phyloP scores from a whole-genome alignment of 1,139 yeast species.

The Chernovozyma sophiae-reginae region DNA sequence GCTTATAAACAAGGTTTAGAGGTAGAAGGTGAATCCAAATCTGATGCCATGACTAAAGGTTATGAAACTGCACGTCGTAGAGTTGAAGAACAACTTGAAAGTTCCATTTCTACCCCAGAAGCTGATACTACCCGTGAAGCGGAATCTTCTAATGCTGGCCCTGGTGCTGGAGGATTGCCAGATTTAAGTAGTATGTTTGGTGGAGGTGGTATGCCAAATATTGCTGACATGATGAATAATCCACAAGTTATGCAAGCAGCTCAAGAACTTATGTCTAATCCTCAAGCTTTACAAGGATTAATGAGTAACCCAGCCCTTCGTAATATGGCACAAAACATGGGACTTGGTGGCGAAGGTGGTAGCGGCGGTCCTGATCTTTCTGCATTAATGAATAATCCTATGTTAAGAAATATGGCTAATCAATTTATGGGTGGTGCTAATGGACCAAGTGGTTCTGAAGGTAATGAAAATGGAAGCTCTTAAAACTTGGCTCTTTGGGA shows the following conservation, averaged over 20 bases:
- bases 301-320: constrained; percentile 78
- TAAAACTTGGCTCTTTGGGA: too few species aligned
- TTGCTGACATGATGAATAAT: constrained; percentile 69
- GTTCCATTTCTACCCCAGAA: constrained; percentile 27
- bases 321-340: constrained; percentile 72
- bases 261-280: constrained; percentile 87
- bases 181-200: constrained; percentile 65
- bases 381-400: constrained; percentile 78
- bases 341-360: constrained; percentile 42
- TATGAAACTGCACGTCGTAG: constrained; percentile 89
- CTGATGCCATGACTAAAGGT: constrained; percentile 91
- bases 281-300: constrained; percentile 68
- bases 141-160: constrained; percentile 25
- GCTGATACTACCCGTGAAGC: constrained; percentile 18
- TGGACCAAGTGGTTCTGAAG: constrained; percentile 11
- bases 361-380: constrained; percentile 44
- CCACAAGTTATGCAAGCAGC: constrained; percentile 94
- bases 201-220: constrained; percentile 57
- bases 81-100: constrained; percentile 68
- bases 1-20: constrained; percentile 88
- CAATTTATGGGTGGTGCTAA: constrained; percentile 47
- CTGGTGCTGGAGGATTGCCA: constrained; percentile 66
- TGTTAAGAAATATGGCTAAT: constrained; percentile 63
- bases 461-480: constrained; percentile 1
- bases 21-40: constrained; percentile 78